Base-by-base conservation (phyloP, 164 flowering plant species). In the Saururus chinensis region DNA sequence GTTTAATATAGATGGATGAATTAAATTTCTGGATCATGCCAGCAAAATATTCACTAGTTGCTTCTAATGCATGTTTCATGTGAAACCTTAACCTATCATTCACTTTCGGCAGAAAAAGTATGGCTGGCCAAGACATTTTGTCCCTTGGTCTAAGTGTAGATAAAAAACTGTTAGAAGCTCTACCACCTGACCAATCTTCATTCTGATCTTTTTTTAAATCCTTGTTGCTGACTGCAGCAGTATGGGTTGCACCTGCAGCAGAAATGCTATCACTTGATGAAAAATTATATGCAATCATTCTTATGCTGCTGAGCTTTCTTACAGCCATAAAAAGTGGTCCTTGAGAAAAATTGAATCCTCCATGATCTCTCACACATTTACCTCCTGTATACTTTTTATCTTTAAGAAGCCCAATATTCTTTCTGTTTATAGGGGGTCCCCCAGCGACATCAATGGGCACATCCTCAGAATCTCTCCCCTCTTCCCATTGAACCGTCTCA, bases 21-120 rank as follows among this genome's bases (percentile, higher is more conserved):
- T 80, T 86, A 68, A 88, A 60, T 66, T 73, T 81, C 73, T 76
- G 73, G 60, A 84, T 52, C 13, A 79, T 70, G 56, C 67, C 66
- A 63, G 70, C 56, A 53, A 86, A 26, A 68, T 77, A 61, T 64
- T 61, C 53, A 64, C 76, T 73, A 48, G 84, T 63, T 24, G 69
- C 53, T 59, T 82, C 77, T 42, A 62, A 56, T 8, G 74, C 53
- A 52, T 60, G 68, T 65, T 59, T 66, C 48, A 67, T 58, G 48
- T 70, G 62, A 65, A n/a, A n/a, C n/a, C n/a, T n/a, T 60, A 66
- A 45, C 60, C n/a, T 68, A 48, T 70, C 66, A 61, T 72, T 73
- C 49, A 70, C 40, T 64, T 61, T 63, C 58, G 57, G 25, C 23
- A 72, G 74, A 76, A 71, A 70, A 59, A 59, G 37, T 8, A 65